Evolutionary conservation across 1,284 basidiomycete genomes (phyloP), one percentile per base, ranked within the genome.

Genomic region (Limonomyces culmigenus): DNA sequence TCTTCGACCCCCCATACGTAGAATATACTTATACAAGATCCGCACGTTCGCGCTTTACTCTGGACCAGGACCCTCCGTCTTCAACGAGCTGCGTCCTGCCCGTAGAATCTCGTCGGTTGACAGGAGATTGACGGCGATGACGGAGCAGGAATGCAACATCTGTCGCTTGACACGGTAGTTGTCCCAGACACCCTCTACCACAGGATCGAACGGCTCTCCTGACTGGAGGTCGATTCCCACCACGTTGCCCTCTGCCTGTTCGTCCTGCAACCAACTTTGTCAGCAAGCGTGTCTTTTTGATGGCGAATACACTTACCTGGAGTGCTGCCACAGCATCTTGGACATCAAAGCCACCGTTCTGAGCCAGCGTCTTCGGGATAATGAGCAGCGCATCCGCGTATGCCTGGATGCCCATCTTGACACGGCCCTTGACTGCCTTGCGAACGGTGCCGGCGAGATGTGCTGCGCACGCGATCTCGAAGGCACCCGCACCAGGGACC

Each of bases 141-240:
- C 95, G 42, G 93, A 92, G 58, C 85, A 86, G 50, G 87, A 92
- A 53, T 98, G 93, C 39, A 99, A 62, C 89, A 98, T 95, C 52
- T 98, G 95, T 43, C 93, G 68, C 65, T 98, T 98, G 42, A 98
- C 95, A 41, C 95, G 69, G 57, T 96, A 98, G 60, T 98, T 98
- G 58, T 99, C 95, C 92, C 93, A 98, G 14, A 99, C 78, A 29
- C 95, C 95, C 51, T 89, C 81, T 3, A 87, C 78, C 12, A 87
- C 83, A 4, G 95, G 93, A 52, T 99, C 93, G 52, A 95, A 87
- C 3, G 93, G 91, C 55, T 97, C 91, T 39, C 95, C 95, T 19
- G 88, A 86, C 52, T 88, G 67, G 30, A 98, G 65, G 57, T 98
- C 87, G 43, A 99, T 58, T 18, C 95, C 95, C 42, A 95, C 91